These are phyloP conservation scores for Metschnikowia reukaufii DNA, from an alignment of 805 yeast genomes.

Conservation along the genomic window DNA sequence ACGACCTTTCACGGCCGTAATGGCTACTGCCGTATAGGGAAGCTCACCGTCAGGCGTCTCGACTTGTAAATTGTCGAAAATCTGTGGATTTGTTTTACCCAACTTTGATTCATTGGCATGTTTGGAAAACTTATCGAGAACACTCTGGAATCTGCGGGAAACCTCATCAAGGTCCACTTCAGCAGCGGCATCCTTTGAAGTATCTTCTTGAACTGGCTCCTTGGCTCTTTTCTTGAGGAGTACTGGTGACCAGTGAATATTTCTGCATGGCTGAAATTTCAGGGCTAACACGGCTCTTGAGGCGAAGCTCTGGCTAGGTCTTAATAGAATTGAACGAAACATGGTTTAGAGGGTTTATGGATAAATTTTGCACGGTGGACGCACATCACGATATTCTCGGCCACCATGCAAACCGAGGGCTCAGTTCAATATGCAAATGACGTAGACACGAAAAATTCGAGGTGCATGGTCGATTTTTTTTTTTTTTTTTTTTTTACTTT, in stretches of 20 bases:
- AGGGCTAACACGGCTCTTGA: neutral
- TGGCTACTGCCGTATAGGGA: constrained; percentile 65
- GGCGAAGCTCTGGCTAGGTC: neutral
- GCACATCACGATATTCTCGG: neutral
- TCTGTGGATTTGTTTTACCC: constrained; percentile 66
- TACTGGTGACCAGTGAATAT: constrained; percentile 8
- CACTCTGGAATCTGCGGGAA: constrained; percentile 44
- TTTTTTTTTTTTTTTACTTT: too few relatives aligned
- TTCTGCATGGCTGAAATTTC: constrained; percentile 1
- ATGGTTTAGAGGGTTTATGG: neutral
- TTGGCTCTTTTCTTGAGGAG: constrained; percentile 17
- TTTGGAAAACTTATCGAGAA: constrained; percentile 54
- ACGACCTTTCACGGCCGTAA: constrained; percentile 68
- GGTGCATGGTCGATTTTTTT: neutral
- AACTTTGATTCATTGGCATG: constrained; percentile 61
- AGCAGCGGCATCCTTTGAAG: constrained; percentile 7
- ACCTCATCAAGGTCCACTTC: constrained; percentile 34
- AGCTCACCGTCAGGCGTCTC: constrained; percentile 46
- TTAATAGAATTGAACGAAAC: constrained; percentile 9
- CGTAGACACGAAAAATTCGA: neutral
- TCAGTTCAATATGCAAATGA: neutral
- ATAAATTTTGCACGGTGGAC: constrained; percentile 1
- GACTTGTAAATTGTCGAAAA: constrained; percentile 62
- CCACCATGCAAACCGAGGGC: constrained; percentile 3
- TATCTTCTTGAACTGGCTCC: constrained; percentile 12